Evolutionary conservation across 495 filamentous ascomycete species (phyloP), one percentile per base, ranked within the genome.

Genomic region (Amphirosellinia nigrospora): DNA sequence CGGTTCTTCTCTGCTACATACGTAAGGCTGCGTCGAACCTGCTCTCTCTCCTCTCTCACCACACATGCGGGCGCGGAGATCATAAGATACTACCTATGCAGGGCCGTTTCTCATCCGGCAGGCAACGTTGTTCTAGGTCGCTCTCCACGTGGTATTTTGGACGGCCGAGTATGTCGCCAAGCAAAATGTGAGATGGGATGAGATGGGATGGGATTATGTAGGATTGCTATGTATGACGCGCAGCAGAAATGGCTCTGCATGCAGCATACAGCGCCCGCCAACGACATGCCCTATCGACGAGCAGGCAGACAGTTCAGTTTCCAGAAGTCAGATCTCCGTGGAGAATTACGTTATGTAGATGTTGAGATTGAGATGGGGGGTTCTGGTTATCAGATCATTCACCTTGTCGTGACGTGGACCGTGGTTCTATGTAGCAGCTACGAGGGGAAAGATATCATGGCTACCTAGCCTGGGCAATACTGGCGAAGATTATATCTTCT

Each of bases 81-180:
- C 56, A 38, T 38, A 13, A 60, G 56, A 23, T 60, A 60, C 13
- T 6, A 53, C 9, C 15, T 60, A 60, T 60, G 58, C 36, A 60
- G 58, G 58, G 2, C 36, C 13, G n/a, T n/a, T 5, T 39, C 10
- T 10, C n/a, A 10, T 60, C 58, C 58, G 34, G 34, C 34, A 28
- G 58, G 58, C 32, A 39, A 16, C 11, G 26, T 16, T 28, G 26
- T 21, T n/a, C 36, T 36, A 10, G 32, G 19, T 23, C 32, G n/a
- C 36, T 60, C 58, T 23, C 58, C 58, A 60, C 58, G 58, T 60
- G 56, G 58, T 41, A 60, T 53, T 38, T 60, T 38, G 58, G 16
- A 26, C 5, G 9, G 10, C 23, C 11, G 19, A 6, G 36, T 28
- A 34, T 16, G 19, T 41, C 2, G 30, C 34, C 10, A 30, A 16